phyloP scores from a whole-genome alignment of 2,329 filamentous ascomycete species.

The Aaosphaeria arxii region DNA sequence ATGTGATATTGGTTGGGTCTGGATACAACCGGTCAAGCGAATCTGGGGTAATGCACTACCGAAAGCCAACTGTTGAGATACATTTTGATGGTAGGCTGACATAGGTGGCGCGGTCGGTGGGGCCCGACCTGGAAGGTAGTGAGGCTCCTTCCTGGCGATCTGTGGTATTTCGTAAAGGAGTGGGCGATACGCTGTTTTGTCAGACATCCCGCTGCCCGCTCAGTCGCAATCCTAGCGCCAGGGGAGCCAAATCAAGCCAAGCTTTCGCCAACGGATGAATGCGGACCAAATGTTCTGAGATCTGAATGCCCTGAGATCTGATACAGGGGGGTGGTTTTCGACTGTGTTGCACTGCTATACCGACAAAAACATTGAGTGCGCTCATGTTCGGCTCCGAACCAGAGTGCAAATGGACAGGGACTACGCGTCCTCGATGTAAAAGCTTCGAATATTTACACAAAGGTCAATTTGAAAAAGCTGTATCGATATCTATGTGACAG shows the following conservation, averaged over 20 bases:
- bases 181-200: neutral
- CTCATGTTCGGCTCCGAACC: conserved; percentile 2
- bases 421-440: conserved; percentile 23
- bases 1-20: conserved; percentile 2
- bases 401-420: conserved; percentile 5
- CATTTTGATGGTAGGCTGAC: conserved; percentile 1
- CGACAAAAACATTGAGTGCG: conserved; percentile 1
- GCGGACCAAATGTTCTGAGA: conserved; percentile 15
- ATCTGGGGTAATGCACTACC: conserved; percentile 7
- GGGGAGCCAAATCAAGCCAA: conserved; percentile 3
- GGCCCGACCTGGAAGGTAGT: no score
- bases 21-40: conserved; percentile 11
- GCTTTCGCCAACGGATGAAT: conserved; percentile 23
- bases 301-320: conserved; percentile 8
- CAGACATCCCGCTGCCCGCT: neutral
- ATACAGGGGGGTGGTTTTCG: neutral
- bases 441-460: conserved; percentile 1
- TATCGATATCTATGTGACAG: no score
- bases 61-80: conserved; percentile 4
- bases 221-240: conserved; percentile 1
- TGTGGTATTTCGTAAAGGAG: no score
- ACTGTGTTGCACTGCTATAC: neutral
- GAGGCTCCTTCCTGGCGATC: no score
- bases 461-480: neutral
- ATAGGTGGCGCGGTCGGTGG: conserved; percentile 1